Conservation (phyloP, 2,329 filamentous ascomycete genomes). For the Fusarium stilboides region DNA sequence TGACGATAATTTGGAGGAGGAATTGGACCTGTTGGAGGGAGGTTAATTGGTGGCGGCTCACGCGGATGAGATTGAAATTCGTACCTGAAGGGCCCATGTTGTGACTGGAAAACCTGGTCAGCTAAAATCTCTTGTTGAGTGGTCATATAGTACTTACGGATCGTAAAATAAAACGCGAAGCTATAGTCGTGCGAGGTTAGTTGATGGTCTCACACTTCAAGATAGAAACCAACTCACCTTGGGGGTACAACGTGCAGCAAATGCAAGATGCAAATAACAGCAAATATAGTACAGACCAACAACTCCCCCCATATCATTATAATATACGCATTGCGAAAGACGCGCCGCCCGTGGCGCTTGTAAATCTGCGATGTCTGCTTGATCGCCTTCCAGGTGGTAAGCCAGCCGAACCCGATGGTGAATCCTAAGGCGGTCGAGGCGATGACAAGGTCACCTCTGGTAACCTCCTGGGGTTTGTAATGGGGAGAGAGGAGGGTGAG, state of each 20-base stretch:
- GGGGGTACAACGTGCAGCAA: constrained; percentile 46
- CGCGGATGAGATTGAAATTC: neutral
- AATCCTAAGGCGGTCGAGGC: constrained; percentile 57
- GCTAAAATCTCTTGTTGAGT: fast-evolving
- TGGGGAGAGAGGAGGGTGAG: constrained; percentile 46
- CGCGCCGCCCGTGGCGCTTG: constrained; percentile 51
- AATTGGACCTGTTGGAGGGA: constrained; percentile 36
- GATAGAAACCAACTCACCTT: constrained; percentile 33
- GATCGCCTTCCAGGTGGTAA: constrained; percentile 57
- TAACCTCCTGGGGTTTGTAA: constrained; percentile 41
- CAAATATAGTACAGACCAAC: constrained; percentile 59
- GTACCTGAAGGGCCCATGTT: constrained; percentile 49
- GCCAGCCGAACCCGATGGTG: constrained; percentile 59
- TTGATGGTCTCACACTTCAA: fast-evolving
- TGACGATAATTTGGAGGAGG: constrained; percentile 50
- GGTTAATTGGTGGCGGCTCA: constrained; percentile 1
- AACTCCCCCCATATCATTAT: constrained; percentile 66
- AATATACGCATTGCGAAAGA: constrained; percentile 59
- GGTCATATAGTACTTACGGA: constrained; percentile 36
- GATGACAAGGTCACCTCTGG: constrained; percentile 43
- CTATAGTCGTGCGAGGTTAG: constrained; percentile 32
- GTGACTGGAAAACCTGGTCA: constrained; percentile 41
- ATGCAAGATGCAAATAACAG: constrained; percentile 54
- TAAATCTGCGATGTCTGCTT: constrained; percentile 56
- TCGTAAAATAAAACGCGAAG: constrained; percentile 50